Evolutionary conservation across 805 yeast genomes (phyloP).

Genomic region (Yarrowia sp.): DNA sequence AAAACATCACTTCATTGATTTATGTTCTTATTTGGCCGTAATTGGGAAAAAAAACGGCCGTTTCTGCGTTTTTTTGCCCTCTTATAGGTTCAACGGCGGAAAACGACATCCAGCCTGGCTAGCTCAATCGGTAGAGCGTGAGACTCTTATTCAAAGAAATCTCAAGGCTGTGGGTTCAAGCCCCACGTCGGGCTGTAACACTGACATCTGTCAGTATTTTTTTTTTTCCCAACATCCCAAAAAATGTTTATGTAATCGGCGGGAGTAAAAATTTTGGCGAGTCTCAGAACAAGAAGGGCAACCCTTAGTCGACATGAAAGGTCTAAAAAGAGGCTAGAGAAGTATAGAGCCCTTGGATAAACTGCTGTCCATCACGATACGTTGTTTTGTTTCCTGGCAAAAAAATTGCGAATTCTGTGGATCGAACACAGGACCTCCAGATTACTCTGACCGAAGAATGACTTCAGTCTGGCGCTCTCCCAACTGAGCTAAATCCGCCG

Average conservation of each 20-base stretch:
- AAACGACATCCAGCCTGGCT: slow-evolving; percentile 15
- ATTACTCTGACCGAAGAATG: slow-evolving; percentile 36
- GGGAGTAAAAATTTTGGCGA: no score
- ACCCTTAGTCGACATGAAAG: no score
- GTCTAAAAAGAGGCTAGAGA: no score
- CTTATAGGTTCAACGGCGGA: no score
- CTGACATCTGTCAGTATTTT: background rate
- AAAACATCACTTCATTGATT: no score
- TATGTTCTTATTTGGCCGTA: no score
- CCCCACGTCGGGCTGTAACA: slow-evolving; percentile 21
- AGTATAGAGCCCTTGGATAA: no score
- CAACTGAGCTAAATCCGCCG: slow-evolving; percentile 40
- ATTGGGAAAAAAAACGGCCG: no score
- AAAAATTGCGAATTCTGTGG: slow-evolving; percentile 50
- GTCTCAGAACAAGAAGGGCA: no score
- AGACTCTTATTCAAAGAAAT: slow-evolving; percentile 7
- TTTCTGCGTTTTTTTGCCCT: background rate
- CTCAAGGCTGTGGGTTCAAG: slow-evolving; percentile 24
- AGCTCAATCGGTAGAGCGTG: slow-evolving; percentile 23
- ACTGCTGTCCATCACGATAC: no score
- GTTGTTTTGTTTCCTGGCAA: no score
- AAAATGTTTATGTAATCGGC: no score
- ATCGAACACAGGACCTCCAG: slow-evolving; percentile 84
- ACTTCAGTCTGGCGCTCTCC: slow-evolving; percentile 44
- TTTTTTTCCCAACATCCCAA: background rate